phyloP scores from a whole-genome alignment of 164 flowering plant genomes.

The Protea cynaroides region DNA sequence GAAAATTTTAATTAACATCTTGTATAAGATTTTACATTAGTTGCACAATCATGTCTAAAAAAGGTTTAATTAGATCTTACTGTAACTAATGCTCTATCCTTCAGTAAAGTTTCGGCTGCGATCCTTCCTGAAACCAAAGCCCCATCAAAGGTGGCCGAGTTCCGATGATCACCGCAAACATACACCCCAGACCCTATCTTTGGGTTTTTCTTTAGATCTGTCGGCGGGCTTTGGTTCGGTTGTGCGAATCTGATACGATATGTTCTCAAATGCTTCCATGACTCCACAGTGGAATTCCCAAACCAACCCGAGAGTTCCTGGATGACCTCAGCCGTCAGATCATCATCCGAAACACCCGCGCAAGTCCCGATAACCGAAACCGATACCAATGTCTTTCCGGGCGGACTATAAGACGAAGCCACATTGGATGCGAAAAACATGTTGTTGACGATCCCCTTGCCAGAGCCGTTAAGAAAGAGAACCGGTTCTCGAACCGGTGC shows the following conservation, averaged over 20 bases:
- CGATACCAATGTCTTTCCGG: constrained; percentile 76
- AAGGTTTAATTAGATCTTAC: background rate
- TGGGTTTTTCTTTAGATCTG: constrained; percentile 47
- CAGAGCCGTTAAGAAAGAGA: constrained; percentile 73
- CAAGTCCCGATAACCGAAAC: constrained; percentile 64
- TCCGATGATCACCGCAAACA: constrained; percentile 75
- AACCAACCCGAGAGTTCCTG: constrained; percentile 77
- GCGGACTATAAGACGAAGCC: constrained; percentile 77
- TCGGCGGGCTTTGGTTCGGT: constrained; percentile 88
- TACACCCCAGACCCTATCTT: constrained; percentile 47
- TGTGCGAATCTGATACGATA: constrained; percentile 75
- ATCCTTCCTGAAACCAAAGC: constrained; percentile 81
- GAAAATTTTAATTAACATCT: too few species aligned
- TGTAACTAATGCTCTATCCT: constrained; percentile 29
- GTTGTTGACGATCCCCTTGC: constrained; percentile 77
- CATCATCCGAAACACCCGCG: constrained; percentile 50
- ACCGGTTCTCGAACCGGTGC: constrained; percentile 68
- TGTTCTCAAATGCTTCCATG: constrained; percentile 75
- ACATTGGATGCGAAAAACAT: constrained; percentile 92
- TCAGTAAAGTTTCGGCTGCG: constrained; percentile 74
- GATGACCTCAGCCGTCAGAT: constrained; percentile 45
- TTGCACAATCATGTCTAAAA: too few species aligned
- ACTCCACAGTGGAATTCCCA: constrained; percentile 34
- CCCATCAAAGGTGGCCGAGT: constrained; percentile 88
- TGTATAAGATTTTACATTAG: too few species aligned